phyloP scores from a whole-genome alignment of 2,329 filamentous ascomycete species.

The Ophidiomyces ophidiicola region DNA sequence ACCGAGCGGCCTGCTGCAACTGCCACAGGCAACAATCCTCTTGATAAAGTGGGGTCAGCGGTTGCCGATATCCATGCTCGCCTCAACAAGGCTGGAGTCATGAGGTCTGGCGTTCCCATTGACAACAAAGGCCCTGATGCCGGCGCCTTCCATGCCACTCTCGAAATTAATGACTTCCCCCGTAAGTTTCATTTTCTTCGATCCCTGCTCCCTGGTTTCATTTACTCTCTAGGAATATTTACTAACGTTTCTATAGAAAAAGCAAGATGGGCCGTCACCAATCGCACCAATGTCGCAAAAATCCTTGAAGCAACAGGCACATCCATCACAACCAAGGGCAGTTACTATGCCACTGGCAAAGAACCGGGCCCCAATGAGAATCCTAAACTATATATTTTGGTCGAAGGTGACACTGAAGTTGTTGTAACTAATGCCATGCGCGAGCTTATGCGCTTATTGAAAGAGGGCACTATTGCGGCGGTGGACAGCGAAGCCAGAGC shows the following conservation, averaged over 20 bases:
- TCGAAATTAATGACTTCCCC: conserved; percentile 98
- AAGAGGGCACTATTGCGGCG: conserved; percentile 80
- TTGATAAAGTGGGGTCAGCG: conserved; percentile 81
- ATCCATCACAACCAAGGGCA: conserved; percentile 95
- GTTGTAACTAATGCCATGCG: conserved; percentile 82
- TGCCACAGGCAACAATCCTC: conserved; percentile 45
- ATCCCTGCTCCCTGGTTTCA: background rate
- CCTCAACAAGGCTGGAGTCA: conserved; percentile 75
- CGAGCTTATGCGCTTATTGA: conserved; percentile 75
- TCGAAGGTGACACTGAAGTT: conserved; percentile 92
- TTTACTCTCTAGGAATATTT: conserved; percentile 6
- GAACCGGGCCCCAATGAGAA: conserved; percentile 61
- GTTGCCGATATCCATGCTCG: conserved; percentile 84
- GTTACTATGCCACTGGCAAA: conserved; percentile 72
- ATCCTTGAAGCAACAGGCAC: conserved; percentile 90
- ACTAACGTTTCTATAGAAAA: conserved; percentile 47
- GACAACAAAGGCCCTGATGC: conserved; percentile 98
- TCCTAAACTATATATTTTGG: conserved; percentile 94
- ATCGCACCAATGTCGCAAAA: conserved; percentile 95
- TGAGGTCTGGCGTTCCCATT: conserved; percentile 84
- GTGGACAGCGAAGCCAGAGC: conserved; percentile 74
- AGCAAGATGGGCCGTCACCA: conserved; percentile 95
- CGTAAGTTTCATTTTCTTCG: conserved; percentile 37
- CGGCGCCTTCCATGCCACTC: conserved; percentile 86
- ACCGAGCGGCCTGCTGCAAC: conserved; percentile 44